These are phyloP conservation scores for Yamadazyma insecticola DNA, from an alignment of 805 yeast genomes.

Conservation along the genomic window DNA sequence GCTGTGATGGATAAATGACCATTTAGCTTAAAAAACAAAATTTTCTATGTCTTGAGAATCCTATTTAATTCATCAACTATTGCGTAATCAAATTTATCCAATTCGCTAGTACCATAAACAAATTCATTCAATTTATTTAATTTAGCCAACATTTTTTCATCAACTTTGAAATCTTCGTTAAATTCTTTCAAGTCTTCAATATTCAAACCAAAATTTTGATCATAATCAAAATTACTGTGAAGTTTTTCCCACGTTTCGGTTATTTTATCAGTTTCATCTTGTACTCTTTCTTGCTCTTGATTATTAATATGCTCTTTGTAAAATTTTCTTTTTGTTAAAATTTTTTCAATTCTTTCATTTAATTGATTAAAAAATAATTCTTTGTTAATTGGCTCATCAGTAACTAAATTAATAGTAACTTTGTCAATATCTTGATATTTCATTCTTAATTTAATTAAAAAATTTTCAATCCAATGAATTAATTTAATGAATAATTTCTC, in stretches of 20 bases:
- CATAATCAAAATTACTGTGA: conserved; percentile 26
- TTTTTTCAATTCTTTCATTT: conserved; percentile 31
- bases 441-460: conserved; percentile 57
- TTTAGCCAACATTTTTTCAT: conserved; percentile 9
- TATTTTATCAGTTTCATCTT: conserved; percentile 13
- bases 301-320: conserved; percentile 26
- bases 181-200: conserved; percentile 41
- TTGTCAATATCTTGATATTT: conserved; percentile 45
- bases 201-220: conserved; percentile 34
- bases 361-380: conserved; percentile 35
- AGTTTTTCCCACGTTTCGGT: conserved; percentile 43
- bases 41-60: too few species aligned
- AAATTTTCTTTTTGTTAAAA: conserved; percentile 32
- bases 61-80: conserved; percentile 5
- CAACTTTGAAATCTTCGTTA: conserved; percentile 21
- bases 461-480: conserved; percentile 67
- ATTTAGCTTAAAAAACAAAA: too few species aligned
- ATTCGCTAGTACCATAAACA: conserved; percentile 23
- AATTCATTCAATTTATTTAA: conserved; percentile 6
- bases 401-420: conserved; percentile 22
- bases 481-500: conserved; percentile 67
- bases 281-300: conserved; percentile 16
- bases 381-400: conserved; percentile 21
- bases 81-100: conserved; percentile 23
- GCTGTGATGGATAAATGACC: too few species aligned